phyloP scores from a whole-genome alignment of 2,329 filamentous ascomycete genomes.

The Emydomyces testavorans region DNA sequence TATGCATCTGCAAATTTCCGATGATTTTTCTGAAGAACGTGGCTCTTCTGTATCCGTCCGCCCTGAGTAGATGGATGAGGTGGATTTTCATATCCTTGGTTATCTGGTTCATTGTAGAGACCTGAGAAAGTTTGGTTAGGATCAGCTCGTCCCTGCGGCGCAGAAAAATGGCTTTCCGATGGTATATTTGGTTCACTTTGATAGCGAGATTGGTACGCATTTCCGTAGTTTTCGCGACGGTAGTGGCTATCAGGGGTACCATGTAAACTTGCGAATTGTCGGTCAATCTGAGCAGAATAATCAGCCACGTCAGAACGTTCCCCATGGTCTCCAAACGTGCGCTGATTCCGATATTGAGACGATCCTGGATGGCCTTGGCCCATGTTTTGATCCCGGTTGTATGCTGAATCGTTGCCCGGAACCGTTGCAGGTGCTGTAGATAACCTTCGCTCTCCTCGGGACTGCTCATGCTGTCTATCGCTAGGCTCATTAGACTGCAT shows the following conservation, averaged over 20 bases:
- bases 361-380: conserved; percentile 14
- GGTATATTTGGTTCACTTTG: conserved; percentile 26
- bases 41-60: conserved; percentile 31
- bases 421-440: conserved; percentile 26
- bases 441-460: conserved; percentile 22
- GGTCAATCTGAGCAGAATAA: conserved; percentile 33
- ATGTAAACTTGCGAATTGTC: conserved; percentile 33
- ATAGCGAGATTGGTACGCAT: conserved; percentile 15
- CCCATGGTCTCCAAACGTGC: background rate
- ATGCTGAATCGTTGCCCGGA: conserved; percentile 1
- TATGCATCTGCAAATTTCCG: conserved; percentile 73
- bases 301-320: conserved; percentile 23
- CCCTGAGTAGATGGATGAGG: conserved; percentile 35
- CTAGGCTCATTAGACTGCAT: conserved; percentile 28
- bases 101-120: conserved; percentile 40
- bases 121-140: conserved; percentile 27
- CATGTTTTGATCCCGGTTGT: conserved; percentile 14
- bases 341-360: conserved; percentile 4
- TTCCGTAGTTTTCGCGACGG: conserved; percentile 12
- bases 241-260: conserved; percentile 25
- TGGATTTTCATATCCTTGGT: conserved; percentile 30
- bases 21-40: conserved; percentile 71
- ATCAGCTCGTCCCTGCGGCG: conserved; percentile 21
- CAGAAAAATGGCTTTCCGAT: conserved; percentile 15
- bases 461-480: conserved; percentile 9